Base-by-base conservation (phyloP, 345 rosid genomes). In the Camelina sativa region DNA sequence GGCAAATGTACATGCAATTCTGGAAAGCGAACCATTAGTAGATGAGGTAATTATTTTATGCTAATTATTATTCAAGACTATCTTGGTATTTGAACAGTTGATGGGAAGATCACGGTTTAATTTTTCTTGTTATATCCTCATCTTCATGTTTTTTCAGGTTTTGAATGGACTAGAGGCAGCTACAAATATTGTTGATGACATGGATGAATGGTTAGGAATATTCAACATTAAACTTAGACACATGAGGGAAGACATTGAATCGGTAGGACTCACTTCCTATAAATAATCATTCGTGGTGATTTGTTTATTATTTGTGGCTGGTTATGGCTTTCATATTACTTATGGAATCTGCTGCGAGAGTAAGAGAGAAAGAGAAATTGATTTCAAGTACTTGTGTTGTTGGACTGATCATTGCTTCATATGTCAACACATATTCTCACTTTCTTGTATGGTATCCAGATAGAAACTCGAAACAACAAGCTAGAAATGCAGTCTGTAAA, bases 131-230 rank as follows among this genome's bases (percentile, higher is more conserved):
- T 13, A 19, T 60, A 10, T 73, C 52, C 23, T 55, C 38, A 46
- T 73, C 68, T 61, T 17, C 38, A 8, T 67, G 43, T 58, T 76
- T 83, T 2, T 65, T 17, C 83, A 95, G 99, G 99, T 95, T 28
- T 65, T 95, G 84, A 86, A 83, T 84, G 99, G 99, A 79, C 92
- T 95, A 17, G 99, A 92, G 85, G 94, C 87, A 23, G 99, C 99
- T 65, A 85, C 91, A 73, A 82, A 77, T 83, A 90, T 92, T 81
- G 98, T 86, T 69, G 99, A 92, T 69, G 99, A 95, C 82, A 90
- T 95, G 97, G 99, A 92, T 81, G 92, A 92, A 78, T 95, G 99
- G 98, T 76, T 95, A 76, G 88, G 99, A 75, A 90, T 92, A 81
- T 95, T 95, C 84, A 95, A 95, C 78, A 76, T 95, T 47, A 95